A percentile compares a stretch with the other conserved stretches of the same genome.
These are phyloP conservation scores for Piper longum DNA, from an alignment of 164 flowering plant species.

Conservation along the genomic window DNA sequence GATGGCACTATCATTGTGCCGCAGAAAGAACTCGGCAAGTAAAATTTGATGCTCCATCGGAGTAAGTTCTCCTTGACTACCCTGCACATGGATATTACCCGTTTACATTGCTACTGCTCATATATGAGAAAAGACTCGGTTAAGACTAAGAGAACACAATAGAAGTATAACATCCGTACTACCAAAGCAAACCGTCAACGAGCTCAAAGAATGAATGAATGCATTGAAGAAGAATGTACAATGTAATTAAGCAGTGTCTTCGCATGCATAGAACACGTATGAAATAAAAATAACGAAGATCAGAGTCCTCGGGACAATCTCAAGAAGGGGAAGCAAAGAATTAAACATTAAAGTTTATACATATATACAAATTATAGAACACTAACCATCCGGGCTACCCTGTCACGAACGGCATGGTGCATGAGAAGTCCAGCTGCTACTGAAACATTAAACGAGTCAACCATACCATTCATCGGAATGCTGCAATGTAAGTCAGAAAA, in stretches of 20 bases:
- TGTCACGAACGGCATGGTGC: slow-evolving; percentile 92
- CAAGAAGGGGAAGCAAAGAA: background rate
- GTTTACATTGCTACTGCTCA: background rate
- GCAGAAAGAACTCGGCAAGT: slow-evolving; percentile 75
- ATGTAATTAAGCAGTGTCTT: too few relatives aligned
- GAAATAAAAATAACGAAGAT: background rate
- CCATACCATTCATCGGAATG: slow-evolving; percentile 98
- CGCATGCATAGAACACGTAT: too few relatives aligned
- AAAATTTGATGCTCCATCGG: slow-evolving; percentile 51
- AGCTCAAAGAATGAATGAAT: too few relatives aligned
- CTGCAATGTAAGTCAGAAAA: slow-evolving; percentile 77
- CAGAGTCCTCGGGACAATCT: background rate
- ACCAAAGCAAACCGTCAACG: too few relatives aligned
- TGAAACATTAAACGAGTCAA: slow-evolving; percentile 95
- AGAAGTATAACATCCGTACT: too few relatives aligned
- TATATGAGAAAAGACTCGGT: too few relatives aligned
- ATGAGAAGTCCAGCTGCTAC: slow-evolving; percentile 93
- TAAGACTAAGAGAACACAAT: too few relatives aligned
- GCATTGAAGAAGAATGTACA: too few relatives aligned
- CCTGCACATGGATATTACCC: slow-evolving; percentile 23
- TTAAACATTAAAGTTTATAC: background rate
- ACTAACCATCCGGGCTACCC: slow-evolving; percentile 67
- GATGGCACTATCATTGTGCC: slow-evolving; percentile 52
- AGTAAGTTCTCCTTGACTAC: slow-evolving; percentile 73
- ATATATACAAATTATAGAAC: background rate